Evolutionary conservation across 2,329 filamentous ascomycete species (phyloP).

Genomic region (Penicillium sp.): DNA sequence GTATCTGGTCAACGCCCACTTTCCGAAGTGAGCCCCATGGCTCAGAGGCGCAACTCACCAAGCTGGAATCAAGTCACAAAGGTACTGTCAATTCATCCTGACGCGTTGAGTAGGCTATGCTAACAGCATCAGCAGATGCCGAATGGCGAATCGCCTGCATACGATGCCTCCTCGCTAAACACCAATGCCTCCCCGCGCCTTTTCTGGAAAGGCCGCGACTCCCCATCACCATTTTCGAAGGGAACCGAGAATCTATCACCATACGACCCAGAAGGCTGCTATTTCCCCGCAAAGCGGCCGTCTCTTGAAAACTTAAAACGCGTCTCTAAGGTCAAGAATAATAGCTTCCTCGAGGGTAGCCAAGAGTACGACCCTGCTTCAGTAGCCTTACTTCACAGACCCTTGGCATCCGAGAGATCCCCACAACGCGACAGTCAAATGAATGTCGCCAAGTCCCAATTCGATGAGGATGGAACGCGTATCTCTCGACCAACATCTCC

Average conservation of each 20-base stretch:
- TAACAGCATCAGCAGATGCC: conserved; percentile 58
- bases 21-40: conserved; percentile 81
- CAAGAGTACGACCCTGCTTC: conserved; percentile 85
- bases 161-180: conserved; percentile 74
- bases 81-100: conserved; percentile 48
- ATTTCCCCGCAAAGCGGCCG: conserved; percentile 72
- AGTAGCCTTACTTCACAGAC: conserved; percentile 74
- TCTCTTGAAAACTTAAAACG: conserved; percentile 95
- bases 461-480: conserved; percentile 17
- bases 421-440: conserved; percentile 62
- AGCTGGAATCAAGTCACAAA: conserved; percentile 76
- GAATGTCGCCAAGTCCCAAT: conserved; percentile 58
- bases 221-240: conserved; percentile 62
- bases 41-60: conserved; percentile 84
- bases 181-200: conserved; percentile 68
- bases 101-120: conserved; percentile 1
- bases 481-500: conserved; percentile 49
- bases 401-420: conserved; percentile 62
- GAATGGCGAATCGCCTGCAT: conserved; percentile 72
- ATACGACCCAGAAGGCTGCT: conserved; percentile 58
- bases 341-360: conserved; percentile 88
- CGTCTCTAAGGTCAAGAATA: conserved; percentile 94
- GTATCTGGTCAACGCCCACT: conserved; percentile 66
- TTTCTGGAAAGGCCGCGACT: conserved; percentile 81
- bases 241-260: conserved; percentile 66